Evolutionary conservation across 169 alveolate genomes (phyloP), one percentile per base, ranked within the genome.

Genomic region (Plasmodium relictum): DNA sequence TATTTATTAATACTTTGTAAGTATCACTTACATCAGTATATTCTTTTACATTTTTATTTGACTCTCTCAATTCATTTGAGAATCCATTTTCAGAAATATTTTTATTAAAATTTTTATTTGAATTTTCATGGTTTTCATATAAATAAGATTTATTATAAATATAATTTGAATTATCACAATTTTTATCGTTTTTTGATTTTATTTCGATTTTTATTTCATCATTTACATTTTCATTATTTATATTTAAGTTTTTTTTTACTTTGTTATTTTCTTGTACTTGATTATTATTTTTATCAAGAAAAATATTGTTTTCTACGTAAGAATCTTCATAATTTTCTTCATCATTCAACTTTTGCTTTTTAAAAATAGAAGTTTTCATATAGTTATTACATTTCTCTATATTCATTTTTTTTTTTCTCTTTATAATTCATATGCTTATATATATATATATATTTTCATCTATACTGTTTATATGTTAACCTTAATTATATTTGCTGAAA

Each of bases 1-100:
- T 39, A 62, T 83, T 69, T 24, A 83, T 54, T 50, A 83, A 71
- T 24, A 68, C 91, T 61, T 83, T 83, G 61, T 83, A 83, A 6
- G 91, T 66, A 45, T 83, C 91, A 68, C 91, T 83, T 31, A 83
- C 16, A 31, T 68, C 20, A 62, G 20, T 41, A 45, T 65, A 39
- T 20, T 42, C 45, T 12, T 22, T 42, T 39, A 42, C 18, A 12
- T 3, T 12, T 73, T 50, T 54, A 4, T 41, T n/a, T 61, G 0
- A 31, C 4, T 37, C 56, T 10, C 31, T 56, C 66, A 14, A 56
- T 56, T 56, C 1, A 1, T 56, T 56, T 20, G 1, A 56, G 12
- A 1, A 5, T 6, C 31, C 8, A 0, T 56, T 6, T 56, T 56
- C 39, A 31, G 3, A 31, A 31, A 3, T 31, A 31, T 20, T 56